Evolutionary conservation across 1,139 yeast genomes (phyloP), one percentile per base, ranked within the genome.

Genomic region (Candida sanyaensis): DNA sequence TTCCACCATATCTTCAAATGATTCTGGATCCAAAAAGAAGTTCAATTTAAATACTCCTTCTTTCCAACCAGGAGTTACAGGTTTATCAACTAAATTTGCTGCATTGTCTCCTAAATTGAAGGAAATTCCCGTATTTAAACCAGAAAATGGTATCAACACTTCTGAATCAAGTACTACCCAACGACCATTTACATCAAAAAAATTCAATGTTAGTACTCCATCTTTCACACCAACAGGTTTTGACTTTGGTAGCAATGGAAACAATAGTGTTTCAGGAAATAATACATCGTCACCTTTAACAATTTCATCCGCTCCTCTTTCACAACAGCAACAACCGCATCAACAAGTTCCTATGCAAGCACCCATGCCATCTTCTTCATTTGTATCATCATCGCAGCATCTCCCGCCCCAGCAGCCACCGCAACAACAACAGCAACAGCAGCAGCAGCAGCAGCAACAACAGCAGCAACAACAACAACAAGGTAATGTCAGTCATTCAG

Each of bases 41-140:
- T 81, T 83, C 66, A 84, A 83, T 55, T 70, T 81, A 48, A 83
- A 82, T 51, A 81, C 88, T 0, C 89, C 90, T 0, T 75, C 87
- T 3, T 85, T 86, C 63, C 85, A 81, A 45, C 91, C 86, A 3
- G 59, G 50, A 71, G 17, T 65, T 43, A 51, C 50, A 60, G 47
- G 48, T 41, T 46, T 71, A 34, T 61, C 76, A 31, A 68, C 66
- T 49, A 79, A 78, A 55, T 77, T 79, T 55, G 61, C 82, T 4
- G 63, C 63, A 10, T 60, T 77, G 48, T 79, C 86, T 2, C 86
- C 88, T 4, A 80, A 80, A 50, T 57, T 83, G n/a, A 73, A 74
- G 42, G 80, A 75, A 27, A 75, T 80, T 13, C 84, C 85, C 1
- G 64, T 82, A 0, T 85, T 84, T 60, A 75, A 81, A 5, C 89